Base-by-base conservation (phyloP, 352 stramenopile genomes). In the Pythium sp. region DNA sequence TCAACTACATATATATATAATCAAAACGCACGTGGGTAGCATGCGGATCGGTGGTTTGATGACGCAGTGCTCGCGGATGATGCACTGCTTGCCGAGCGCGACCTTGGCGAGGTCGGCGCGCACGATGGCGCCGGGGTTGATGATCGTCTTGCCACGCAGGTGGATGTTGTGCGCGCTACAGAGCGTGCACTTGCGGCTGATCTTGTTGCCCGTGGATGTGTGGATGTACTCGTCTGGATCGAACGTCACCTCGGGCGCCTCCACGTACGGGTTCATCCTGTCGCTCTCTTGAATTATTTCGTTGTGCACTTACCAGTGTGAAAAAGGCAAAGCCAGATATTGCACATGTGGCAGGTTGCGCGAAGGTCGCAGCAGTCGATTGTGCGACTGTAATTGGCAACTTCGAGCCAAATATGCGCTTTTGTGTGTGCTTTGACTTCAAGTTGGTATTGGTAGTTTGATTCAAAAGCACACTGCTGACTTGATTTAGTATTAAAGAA, bases 71-170 rank as follows among this genome's bases (percentile, higher is more conserved):
- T 84, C 74, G 26, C 84, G 76, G 57, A 96, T 88, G 64, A 92
- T 80, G 71, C 86, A 95, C 68, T 92, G 84, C 67, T 89, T 89
- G 0, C 89, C 89, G 12, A 96, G 77, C 43, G 83, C 88, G 20
- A 96, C 85, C 73, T 90, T 93, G 51, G 87, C 89, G 56, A 94
- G 74, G 67, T 96, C 89, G 12, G 86, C 89, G 55, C 89, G 84
- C 24, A 96, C 80, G 65, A 93, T 87, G 36, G 78, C 80, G 41
- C 76, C 81, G 5, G 84, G 73, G 58, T 92, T 70, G 43, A 96
- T 81, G 72, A 95, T 92, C 38, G 84, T 87, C 75, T 89, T 92
- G 72, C 86, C 86, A 53, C 86, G 86, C 54, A 94, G 60, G 65
- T 91, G 81, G 68, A 91, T 90, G 70, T 91, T 91, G 57, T 87